Evolutionary conservation across 177 flowering plant species (phyloP).

Genomic region (Tripterygium wilfordii): DNA sequence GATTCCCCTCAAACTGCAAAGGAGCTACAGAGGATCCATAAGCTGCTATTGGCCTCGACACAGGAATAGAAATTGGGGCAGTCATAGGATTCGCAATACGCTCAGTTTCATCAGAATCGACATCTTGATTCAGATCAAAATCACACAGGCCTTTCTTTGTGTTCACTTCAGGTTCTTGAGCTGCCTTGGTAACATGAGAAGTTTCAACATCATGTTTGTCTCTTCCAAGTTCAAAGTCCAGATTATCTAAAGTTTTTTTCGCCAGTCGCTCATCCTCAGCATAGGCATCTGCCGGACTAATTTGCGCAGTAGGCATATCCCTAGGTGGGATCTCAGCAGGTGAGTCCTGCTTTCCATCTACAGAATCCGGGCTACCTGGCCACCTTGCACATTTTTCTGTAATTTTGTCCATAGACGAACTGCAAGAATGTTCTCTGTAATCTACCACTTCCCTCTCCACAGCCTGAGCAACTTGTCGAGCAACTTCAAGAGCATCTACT

Average conservation of each 20-base stretch:
- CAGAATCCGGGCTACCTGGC: conserved; percentile 27
- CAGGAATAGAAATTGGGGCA: conserved; percentile 47
- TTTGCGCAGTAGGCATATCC: conserved; percentile 15
- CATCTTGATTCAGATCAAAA: conserved; percentile 81
- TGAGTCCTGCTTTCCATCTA: conserved; percentile 18
- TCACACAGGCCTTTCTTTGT: conserved; percentile 25
- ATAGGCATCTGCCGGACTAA: conserved; percentile 22
- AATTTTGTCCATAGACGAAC: conserved; percentile 25
- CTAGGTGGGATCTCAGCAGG: conserved; percentile 4
- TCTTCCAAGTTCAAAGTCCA: conserved; percentile 13
- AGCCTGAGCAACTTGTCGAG: conserved; percentile 38
- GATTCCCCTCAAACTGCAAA: conserved; percentile 63
- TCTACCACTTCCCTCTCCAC: conserved; percentile 35
- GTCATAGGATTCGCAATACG: conserved; percentile 21
- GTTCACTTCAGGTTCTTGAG: conserved; percentile 33
- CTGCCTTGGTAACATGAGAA: conserved; percentile 31
- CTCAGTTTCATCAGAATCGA: conserved; percentile 58
- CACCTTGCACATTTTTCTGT: conserved; percentile 19
- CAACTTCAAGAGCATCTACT: conserved; percentile 40
- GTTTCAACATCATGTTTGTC: conserved; percentile 19
- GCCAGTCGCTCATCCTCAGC: conserved; percentile 22
- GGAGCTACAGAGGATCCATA: conserved; percentile 52
- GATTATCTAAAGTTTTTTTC: conserved; percentile 13
- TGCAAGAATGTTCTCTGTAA: conserved; percentile 20
- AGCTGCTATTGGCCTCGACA: conserved; percentile 54